Conservation (phyloP, 2,329 filamentous ascomycete genomes). For the Fusarium chlamydosporum region DNA sequence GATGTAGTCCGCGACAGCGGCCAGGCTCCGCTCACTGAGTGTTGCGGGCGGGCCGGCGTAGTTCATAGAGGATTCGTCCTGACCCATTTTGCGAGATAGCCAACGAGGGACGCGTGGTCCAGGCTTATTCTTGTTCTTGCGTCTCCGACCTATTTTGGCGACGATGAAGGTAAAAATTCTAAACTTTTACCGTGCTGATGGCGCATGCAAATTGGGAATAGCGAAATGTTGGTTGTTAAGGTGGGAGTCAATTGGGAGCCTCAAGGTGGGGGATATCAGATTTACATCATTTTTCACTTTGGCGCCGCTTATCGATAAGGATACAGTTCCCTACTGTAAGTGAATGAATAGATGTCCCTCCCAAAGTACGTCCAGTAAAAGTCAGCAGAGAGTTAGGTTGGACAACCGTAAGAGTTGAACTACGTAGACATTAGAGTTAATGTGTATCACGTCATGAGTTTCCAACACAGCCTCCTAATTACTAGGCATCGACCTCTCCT, state of each 20-base stretch:
- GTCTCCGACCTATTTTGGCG: constrained; percentile 59
- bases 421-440: neutral
- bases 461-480: neutral
- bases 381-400: constrained; percentile 12
- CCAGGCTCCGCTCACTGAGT: constrained; percentile 76
- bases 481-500: neutral
- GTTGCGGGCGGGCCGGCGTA: constrained; percentile 74
- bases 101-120: constrained; percentile 54
- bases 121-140: constrained; percentile 55
- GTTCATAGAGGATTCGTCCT: constrained; percentile 81
- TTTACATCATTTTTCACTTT: constrained; percentile 47
- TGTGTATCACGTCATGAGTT: constrained; percentile 12
- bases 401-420: neutral
- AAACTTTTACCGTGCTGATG: constrained; percentile 19
- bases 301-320: constrained; percentile 47
- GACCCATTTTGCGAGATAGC: constrained; percentile 78
- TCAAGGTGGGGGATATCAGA: constrained; percentile 44
- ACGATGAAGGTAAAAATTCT: constrained; percentile 13
- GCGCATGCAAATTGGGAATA: constrained; percentile 29
- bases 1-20: constrained; percentile 85
- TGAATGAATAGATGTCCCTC: constrained; percentile 4
- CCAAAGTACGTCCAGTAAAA: neutral
- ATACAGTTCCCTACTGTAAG: constrained; percentile 20
- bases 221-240: constrained; percentile 12
- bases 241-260: constrained; percentile 11